phyloP scores from a whole-genome alignment of 164 flowering plant genomes.

The Brasenia schreberi region DNA sequence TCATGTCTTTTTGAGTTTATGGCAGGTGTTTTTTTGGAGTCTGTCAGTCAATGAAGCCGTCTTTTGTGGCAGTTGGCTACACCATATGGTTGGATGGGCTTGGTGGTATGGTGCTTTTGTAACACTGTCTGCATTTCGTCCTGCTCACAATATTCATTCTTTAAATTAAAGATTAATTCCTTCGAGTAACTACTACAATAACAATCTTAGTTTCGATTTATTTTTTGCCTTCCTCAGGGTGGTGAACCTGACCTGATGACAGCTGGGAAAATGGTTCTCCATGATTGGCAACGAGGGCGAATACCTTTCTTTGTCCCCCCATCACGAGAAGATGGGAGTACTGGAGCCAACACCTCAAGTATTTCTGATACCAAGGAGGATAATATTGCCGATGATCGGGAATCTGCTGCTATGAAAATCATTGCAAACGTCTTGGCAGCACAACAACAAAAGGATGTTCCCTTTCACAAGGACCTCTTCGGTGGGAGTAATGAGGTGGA shows the following conservation, averaged over 20 bases:
- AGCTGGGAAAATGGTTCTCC: conserved; percentile 91
- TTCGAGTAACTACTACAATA: too few species aligned
- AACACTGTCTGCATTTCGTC: too few species aligned
- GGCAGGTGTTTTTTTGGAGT: too few species aligned
- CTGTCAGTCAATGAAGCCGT: too few species aligned
- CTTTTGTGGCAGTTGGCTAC: too few species aligned
- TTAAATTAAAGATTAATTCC: too few species aligned
- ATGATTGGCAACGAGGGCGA: conserved; percentile 95
- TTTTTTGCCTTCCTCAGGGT: conserved; percentile 24
- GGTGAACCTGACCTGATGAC: conserved; percentile 92
- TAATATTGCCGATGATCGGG: conserved; percentile 27
- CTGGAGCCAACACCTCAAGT: conserved; percentile 19
- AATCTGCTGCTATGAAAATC: conserved; percentile 57
- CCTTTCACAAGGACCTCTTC: conserved; percentile 70
- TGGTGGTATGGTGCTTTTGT: too few species aligned
- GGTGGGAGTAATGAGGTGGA: conserved; percentile 28
- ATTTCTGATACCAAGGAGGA: conserved; percentile 11
- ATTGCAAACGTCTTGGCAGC: conserved; percentile 64
- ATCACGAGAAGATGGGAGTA: conserved; percentile 33
- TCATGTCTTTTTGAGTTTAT: too few species aligned
- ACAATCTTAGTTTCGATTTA: too few species aligned
- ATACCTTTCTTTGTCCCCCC: conserved; percentile 96
- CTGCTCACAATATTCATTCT: too few species aligned
- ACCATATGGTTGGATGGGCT: too few species aligned
- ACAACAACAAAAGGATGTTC: conserved; percentile 58